phyloP scores from a whole-genome alignment of 768 basidiomycete genomes.

The Polyporus arcularius region DNA sequence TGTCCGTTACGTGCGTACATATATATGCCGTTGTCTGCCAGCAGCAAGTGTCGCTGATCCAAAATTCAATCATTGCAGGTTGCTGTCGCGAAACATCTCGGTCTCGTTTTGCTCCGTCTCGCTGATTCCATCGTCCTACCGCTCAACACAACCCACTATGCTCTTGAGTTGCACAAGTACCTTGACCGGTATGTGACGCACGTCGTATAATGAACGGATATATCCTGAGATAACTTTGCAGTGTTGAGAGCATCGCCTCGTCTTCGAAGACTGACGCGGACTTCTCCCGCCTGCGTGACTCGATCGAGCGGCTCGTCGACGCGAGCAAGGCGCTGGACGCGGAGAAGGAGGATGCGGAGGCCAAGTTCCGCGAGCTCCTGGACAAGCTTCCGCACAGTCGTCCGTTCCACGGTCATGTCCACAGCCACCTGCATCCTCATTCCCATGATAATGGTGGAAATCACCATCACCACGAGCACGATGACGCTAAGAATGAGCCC shows the following conservation, averaged over 20 bases:
- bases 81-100: conserved; percentile 57
- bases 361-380: conserved; percentile 27
- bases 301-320: conserved; percentile 25
- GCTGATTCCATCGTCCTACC: conserved; percentile 58
- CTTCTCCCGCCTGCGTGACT: conserved; percentile 25
- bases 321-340: conserved; percentile 27
- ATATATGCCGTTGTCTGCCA: too few species aligned
- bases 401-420: neutral
- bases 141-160: conserved; percentile 69
- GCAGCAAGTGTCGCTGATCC: too few species aligned
- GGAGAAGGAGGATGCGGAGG: conserved; percentile 30
- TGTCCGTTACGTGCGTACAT: conserved; percentile 49
- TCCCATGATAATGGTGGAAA: neutral
- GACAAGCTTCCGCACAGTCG: conserved; percentile 14
- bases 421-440: neutral
- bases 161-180: conserved; percentile 38
- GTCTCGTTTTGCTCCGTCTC: conserved; percentile 53
- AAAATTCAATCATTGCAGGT: conserved; percentile 36
- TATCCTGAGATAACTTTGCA: conserved; percentile 1
- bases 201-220: neutral
- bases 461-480: neutral
- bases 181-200: conserved; percentile 2
- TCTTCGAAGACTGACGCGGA: conserved; percentile 16
- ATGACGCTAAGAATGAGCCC: neutral
- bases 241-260: conserved; percentile 24